Evolutionary conservation across 306 rosid genomes (phyloP).

Genomic region (Prunus mume): DNA sequence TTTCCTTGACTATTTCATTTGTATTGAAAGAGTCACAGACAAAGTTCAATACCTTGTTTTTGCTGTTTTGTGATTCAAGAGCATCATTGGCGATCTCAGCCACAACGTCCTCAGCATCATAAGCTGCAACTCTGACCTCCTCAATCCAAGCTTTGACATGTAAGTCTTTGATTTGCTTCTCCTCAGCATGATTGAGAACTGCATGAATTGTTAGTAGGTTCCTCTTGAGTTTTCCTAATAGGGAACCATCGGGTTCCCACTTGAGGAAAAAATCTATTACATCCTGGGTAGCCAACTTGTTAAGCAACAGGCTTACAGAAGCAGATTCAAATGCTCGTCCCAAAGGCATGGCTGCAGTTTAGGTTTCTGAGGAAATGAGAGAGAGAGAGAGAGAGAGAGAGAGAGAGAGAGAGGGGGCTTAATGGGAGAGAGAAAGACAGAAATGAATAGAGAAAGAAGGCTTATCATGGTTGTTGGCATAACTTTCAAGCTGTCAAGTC

Average conservation of each 20-base stretch:
- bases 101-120: conserved; percentile 13
- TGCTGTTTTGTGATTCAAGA: conserved; percentile 4
- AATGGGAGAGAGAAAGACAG: not conserved
- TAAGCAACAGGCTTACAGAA: conserved; percentile 15
- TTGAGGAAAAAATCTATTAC: conserved; percentile 12
- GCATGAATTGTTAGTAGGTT: not conserved
- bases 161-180: conserved; percentile 6
- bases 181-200: conserved; percentile 26
- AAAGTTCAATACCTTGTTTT: not conserved
- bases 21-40: not conserved
- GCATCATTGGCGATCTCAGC: conserved; percentile 4
- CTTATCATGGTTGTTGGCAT: not conserved
- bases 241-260: not conserved
- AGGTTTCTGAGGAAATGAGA: not conserved
- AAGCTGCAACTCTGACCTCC: conserved; percentile 10
- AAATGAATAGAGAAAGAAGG: not conserved
- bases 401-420: not conserved
- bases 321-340: conserved; percentile 13
- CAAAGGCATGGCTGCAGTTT: conserved; percentile 2
- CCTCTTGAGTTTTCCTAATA: not conserved
- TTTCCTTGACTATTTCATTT: not conserved
- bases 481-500: not conserved
- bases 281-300: conserved; percentile 7
- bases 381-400: not conserved
- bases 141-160: conserved; percentile 17